Evolutionary conservation across 2,329 filamentous ascomycete species (phyloP).

Genomic region (Hortaea sp.): DNA sequence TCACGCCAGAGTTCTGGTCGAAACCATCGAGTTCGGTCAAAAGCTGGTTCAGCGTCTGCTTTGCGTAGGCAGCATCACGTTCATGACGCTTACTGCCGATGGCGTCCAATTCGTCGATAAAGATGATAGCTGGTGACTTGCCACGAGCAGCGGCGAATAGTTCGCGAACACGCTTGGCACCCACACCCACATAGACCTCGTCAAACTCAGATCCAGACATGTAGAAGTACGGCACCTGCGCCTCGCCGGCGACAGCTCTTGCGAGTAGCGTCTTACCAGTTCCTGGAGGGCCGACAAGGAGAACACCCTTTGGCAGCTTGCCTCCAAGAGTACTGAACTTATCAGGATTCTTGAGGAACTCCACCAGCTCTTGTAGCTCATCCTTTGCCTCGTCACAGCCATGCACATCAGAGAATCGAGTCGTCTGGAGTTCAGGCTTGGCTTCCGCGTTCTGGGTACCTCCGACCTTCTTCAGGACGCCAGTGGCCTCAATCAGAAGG

Average conservation of each 20-base stretch:
- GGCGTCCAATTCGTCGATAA: slow-evolving; percentile 89
- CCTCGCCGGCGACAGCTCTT: slow-evolving; percentile 90
- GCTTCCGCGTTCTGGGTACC: slow-evolving; percentile 68
- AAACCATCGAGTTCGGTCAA: slow-evolving; percentile 96
- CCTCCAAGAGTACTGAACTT: slow-evolving; percentile 90
- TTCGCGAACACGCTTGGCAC: slow-evolving; percentile 90
- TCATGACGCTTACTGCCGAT: slow-evolving; percentile 92
- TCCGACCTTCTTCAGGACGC: slow-evolving; percentile 67
- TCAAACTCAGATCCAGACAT: slow-evolving; percentile 99
- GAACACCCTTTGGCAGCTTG: slow-evolving; percentile 91
- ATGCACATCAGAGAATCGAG: slow-evolving; percentile 86
- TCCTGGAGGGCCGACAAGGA: slow-evolving; percentile 89
- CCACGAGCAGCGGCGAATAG: slow-evolving; percentile 72
- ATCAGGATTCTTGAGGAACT: slow-evolving; percentile 88
- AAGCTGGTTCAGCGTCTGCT: slow-evolving; percentile 94
- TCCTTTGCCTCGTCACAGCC: slow-evolving; percentile 98
- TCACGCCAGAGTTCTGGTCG: slow-evolving; percentile 85
- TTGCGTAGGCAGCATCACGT: slow-evolving; percentile 85
- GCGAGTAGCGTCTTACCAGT: slow-evolving; percentile 96
- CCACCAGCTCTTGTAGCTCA: slow-evolving; percentile 90
- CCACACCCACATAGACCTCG: slow-evolving; percentile 94
- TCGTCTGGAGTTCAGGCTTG: slow-evolving; percentile 84
- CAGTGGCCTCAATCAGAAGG: slow-evolving; percentile 71
- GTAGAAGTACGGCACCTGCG: slow-evolving; percentile 98
- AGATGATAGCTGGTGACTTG: slow-evolving; percentile 88